These are phyloP conservation scores for Geotrichum cucujoidarum DNA, from an alignment of 1,139 yeast species.

Conservation along the genomic window DNA sequence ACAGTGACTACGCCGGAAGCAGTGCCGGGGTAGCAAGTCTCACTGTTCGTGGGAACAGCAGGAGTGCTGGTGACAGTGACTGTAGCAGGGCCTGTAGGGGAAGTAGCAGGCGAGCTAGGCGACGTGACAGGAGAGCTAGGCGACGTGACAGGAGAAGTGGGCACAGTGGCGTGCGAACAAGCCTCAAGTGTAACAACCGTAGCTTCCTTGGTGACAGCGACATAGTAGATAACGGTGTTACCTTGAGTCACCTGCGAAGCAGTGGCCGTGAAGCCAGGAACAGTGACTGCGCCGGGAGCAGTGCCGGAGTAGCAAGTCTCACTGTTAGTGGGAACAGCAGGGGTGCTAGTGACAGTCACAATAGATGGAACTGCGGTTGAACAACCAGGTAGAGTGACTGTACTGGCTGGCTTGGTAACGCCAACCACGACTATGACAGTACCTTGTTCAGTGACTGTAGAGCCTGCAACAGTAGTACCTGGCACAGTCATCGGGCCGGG, in stretches of 20 bases:
- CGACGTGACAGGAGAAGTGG: slow-evolving; percentile 20
- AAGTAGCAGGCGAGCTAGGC: slow-evolving; percentile 10
- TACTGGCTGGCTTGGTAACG: slow-evolving; percentile 1
- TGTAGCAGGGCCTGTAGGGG: slow-evolving; percentile 5
- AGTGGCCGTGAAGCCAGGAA: slow-evolving; percentile 12
- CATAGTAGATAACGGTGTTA: background rate
- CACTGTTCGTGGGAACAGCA: slow-evolving; percentile 18
- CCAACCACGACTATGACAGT: background rate
- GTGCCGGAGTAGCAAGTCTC: slow-evolving; percentile 15
- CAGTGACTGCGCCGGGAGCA: slow-evolving; percentile 1
- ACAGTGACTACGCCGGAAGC: slow-evolving; percentile 16
- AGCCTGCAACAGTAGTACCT: slow-evolving; percentile 7
- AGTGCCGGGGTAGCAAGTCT: slow-evolving; percentile 15
- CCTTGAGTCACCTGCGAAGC: slow-evolving; percentile 1
- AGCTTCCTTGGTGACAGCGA: background rate
- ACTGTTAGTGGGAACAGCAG: background rate
- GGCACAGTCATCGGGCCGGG: slow-evolving; percentile 14
- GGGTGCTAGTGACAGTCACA: background rate
- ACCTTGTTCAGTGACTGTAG: slow-evolving; percentile 6
- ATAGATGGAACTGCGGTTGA: slow-evolving; percentile 5
- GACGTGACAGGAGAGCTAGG: slow-evolving; percentile 23
- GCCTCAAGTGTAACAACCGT: slow-evolving; percentile 22
- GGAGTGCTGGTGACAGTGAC: slow-evolving; percentile 23
- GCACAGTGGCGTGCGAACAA: slow-evolving; percentile 7
- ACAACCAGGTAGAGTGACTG: slow-evolving; percentile 22